Conservation (phyloP, 129 eudicot species). For the Saposhnikovia divaricata region DNA sequence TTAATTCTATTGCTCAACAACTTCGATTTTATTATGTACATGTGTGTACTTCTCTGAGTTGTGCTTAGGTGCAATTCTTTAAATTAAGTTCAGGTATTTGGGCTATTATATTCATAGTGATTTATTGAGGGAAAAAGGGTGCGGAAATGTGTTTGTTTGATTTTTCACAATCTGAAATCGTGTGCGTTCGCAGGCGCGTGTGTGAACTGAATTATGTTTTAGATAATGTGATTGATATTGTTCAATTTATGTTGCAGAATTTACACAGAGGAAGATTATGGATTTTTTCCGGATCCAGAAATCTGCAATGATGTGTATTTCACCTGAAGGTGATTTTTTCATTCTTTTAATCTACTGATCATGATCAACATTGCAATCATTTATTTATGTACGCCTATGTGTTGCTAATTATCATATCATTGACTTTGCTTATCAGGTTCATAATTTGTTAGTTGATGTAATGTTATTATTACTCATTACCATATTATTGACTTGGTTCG, state of each 20-base stretch:
- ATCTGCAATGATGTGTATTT: slow-evolving; percentile 32
- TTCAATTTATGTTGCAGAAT: slow-evolving; percentile 33
- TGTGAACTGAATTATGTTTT: neutral
- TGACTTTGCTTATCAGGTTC: neutral
- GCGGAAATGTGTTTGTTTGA: neutral
- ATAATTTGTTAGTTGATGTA: neutral
- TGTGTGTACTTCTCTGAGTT: neutral
- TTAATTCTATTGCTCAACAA: too few relatives aligned
- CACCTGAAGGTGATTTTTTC: slow-evolving; percentile 60
- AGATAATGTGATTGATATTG: neutral
- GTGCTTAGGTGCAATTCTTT: neutral
- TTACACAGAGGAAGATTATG: slow-evolving; percentile 65
- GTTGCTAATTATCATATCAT: neutral
- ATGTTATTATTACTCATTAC: neutral
- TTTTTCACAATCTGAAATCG: neutral
- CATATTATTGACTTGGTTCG: neutral
- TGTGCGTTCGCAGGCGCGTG: neutral
- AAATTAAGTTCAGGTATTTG: neutral
- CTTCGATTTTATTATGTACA: neutral
- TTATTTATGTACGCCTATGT: neutral
- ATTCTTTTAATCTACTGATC: neutral
- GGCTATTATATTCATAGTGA: neutral
- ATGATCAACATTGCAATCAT: neutral
- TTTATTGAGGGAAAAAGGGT: neutral
- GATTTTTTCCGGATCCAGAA: slow-evolving; percentile 81